phyloP scores from a whole-genome alignment of 2,329 filamentous ascomycete species.

The Neoscytalidium dimidiatum region DNA sequence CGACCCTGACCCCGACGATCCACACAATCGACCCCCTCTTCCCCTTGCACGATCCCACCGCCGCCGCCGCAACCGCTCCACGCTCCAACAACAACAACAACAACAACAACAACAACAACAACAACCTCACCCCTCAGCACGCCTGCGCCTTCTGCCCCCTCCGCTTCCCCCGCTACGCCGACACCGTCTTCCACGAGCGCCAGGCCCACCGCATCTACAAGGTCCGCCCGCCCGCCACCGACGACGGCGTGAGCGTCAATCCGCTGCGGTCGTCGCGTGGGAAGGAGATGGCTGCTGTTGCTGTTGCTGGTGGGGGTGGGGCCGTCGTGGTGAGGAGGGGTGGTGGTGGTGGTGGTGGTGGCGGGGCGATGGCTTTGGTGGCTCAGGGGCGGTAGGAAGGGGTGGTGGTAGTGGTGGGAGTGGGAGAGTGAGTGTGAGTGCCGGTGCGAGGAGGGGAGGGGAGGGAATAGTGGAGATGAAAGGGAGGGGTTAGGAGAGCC shows the following conservation, averaged over 20 bases:
- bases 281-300: neutral
- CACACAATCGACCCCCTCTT: constrained; percentile 7
- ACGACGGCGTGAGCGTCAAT: neutral
- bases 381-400: no score
- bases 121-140: no score
- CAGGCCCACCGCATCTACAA: constrained; percentile 17
- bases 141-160: neutral
- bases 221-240: neutral
- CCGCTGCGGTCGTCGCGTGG: neutral
- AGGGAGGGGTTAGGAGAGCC: no score
- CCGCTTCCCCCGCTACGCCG: neutral
- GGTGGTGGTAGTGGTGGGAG: no score
- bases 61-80: neutral
- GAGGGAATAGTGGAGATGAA: no score
- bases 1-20: no score
- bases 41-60: neutral
- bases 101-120: no score
- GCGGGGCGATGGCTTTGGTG: neutral
- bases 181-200: constrained; percentile 21
- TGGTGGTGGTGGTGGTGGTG: no score
- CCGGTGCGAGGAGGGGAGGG: no score
- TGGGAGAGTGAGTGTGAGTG: no score
- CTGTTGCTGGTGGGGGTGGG: neutral
- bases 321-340: neutral
- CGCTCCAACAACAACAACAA: no score